These are phyloP conservation scores for Thalia dealbata DNA, from an alignment of 176 grass and related monocot species.

Conservation along the genomic window DNA sequence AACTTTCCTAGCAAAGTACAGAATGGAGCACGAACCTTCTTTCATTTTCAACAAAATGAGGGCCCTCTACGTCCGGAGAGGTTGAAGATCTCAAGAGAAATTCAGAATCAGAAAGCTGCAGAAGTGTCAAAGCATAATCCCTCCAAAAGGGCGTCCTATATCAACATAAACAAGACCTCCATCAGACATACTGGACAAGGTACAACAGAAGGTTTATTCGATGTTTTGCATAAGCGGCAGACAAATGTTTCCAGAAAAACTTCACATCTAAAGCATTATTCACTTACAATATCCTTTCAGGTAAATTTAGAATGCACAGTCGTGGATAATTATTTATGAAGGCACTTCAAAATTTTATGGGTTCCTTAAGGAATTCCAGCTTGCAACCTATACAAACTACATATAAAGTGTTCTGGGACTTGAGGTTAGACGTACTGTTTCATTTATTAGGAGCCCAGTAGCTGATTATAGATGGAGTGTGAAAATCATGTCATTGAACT, in stretches of 20 bases:
- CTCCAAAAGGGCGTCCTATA: constrained; percentile 57
- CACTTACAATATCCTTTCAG: too few species aligned
- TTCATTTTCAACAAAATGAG: constrained; percentile 87
- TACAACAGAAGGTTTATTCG: neutral
- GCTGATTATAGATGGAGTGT: too few species aligned
- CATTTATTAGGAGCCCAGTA: too few species aligned
- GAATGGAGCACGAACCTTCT: constrained; percentile 42
- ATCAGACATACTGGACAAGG: constrained; percentile 11
- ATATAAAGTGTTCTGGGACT: too few species aligned
- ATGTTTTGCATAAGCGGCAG: neutral
- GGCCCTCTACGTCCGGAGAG: constrained; percentile 68
- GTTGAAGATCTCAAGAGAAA: constrained; percentile 65
- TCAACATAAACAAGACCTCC: constrained; percentile 18
- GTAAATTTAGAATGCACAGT: too few species aligned
- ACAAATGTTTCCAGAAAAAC: neutral
- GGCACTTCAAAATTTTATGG: too few species aligned
- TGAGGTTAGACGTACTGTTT: too few species aligned
- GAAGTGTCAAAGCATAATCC: constrained; percentile 30
- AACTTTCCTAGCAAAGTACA: constrained; percentile 2
- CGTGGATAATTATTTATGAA: too few species aligned
- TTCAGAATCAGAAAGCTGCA: constrained; percentile 59
- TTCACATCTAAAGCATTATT: neutral
- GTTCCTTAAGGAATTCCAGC: too few species aligned
- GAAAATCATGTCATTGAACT: too few species aligned
- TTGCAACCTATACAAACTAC: too few species aligned